Base-by-base conservation (phyloP, 108 stramenopile species). In the Chaetoceros tenuissimus region DNA sequence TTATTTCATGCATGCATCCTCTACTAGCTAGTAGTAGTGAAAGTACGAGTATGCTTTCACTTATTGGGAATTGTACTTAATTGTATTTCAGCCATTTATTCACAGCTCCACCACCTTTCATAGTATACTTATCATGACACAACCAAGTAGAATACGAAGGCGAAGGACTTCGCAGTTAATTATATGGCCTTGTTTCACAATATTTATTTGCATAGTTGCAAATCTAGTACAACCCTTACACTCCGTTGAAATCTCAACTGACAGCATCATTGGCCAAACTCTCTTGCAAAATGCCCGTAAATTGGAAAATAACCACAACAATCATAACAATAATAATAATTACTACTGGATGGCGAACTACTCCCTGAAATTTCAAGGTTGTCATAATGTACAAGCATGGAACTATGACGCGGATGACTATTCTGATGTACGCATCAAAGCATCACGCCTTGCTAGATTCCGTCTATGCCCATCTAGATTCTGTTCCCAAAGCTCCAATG, bases 391-490 rank as follows among this genome's bases (percentile, higher is more conserved):
- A 3, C 3, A n/a, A 5, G 16, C 26, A 18, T 54, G 53, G 53
- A 54, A 54, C 29, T 48, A 67, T 19, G 70, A 79, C 19, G 82
- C 74, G 22, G 62, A 81, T 46, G 84, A 62, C 26, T 60, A 79
- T 31, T 64, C 83, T 3, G 80, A 82, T 30, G 79, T 86, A 20
- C 75, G 76, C 31, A 73, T 91, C 55, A 53, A 72, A 29, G 87
- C 79, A 16, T 78, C 82, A 60, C 78, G 84, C 17, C 64, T 91
- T 46, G 76, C 82, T 28, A 81, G 85, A 3, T 91, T 91, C 73
- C 85, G 89, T 47, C 75, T 91, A 10, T 91, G 89, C 31, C 89
- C 89, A 21, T 57, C 72, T 22, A 46, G 63, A 56, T 50, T 63
- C 10, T 91, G 89, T 69, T 63, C 81, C 45, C 31, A 45, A 13